phyloP scores from a whole-genome alignment of 1,284 basidiomycete species.

The Apiotrichum sp. region DNA sequence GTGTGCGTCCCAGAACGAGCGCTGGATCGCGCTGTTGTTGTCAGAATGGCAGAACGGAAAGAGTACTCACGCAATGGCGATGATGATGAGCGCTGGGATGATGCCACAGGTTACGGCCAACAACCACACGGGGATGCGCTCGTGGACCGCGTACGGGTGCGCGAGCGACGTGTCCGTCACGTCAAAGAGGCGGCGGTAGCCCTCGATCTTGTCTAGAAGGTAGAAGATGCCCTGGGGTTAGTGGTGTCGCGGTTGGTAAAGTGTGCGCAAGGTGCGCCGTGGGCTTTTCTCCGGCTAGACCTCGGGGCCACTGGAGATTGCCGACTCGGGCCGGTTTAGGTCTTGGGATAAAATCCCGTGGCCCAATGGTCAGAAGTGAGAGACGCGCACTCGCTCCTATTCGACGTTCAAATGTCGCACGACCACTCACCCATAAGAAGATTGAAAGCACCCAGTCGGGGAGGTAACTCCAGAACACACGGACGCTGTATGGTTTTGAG shows the following conservation, averaged over 20 bases:
- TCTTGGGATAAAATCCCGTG: too few species aligned
- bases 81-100: constrained; percentile 64
- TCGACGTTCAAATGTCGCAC: too few species aligned
- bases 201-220: constrained; percentile 65
- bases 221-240: constrained; percentile 56
- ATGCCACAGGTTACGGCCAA: constrained; percentile 63
- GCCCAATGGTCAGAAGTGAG: too few species aligned
- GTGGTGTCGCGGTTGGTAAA: not conserved
- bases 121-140: constrained; percentile 72
- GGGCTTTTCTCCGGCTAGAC: too few species aligned
- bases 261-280: too few species aligned
- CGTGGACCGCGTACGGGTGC: constrained; percentile 68
- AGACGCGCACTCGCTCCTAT: too few species aligned
- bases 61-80: constrained; percentile 54
- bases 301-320: too few species aligned
- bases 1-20: constrained; percentile 85
- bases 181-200: constrained; percentile 76
- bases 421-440: constrained; percentile 38
- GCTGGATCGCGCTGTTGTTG: constrained; percentile 51
- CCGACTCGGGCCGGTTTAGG: too few species aligned
- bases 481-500: constrained; percentile 6
- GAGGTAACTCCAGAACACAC: constrained; percentile 39
- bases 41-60: not conserved
- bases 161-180: constrained; percentile 64
- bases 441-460: constrained; percentile 46